Percentiles rank a stretch among this genome's conserved stretches.
phyloP scores from a whole-genome alignment of 106 monocot species.

The Dactylorhiza incarnata region DNA sequence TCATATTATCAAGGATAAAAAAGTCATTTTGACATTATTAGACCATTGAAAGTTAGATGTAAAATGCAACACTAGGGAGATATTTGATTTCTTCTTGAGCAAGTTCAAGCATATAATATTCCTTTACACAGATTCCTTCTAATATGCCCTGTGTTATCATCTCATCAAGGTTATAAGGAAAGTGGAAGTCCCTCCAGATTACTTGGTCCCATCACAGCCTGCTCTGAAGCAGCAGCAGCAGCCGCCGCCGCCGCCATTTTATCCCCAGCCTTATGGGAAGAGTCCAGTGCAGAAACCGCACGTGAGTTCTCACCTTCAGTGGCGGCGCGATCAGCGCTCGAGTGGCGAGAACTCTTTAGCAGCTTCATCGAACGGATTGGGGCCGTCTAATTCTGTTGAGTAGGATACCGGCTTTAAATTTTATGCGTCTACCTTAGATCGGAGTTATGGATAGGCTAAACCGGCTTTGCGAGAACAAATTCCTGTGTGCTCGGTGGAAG shows the following conservation, averaged over 20 bases:
- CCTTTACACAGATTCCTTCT: too few species aligned
- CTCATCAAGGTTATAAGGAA: conserved; percentile 43
- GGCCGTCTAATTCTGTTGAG: conserved; percentile 2
- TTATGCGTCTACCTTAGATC: too few species aligned
- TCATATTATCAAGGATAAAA: too few species aligned
- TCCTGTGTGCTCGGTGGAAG: too few species aligned
- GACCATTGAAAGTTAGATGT: too few species aligned
- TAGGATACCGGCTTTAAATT: neutral
- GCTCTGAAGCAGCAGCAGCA: conserved; percentile 14
- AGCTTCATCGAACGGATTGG: conserved; percentile 1
- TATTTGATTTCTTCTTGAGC: too few species aligned
- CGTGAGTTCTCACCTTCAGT: conserved; percentile 39
- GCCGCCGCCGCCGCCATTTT: conserved; percentile 15
- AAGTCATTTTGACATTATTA: too few species aligned
- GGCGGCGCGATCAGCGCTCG: conserved; percentile 36
- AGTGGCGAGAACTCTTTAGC: conserved; percentile 6
- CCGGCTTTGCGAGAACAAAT: too few species aligned
- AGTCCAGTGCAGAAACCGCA: conserved; percentile 8
- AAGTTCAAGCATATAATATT: too few species aligned
- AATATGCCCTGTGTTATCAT: neutral
- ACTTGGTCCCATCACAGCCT: conserved; percentile 24
- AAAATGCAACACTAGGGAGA: too few species aligned
- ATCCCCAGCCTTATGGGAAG: conserved; percentile 18
- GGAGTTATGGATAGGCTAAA: too few species aligned
- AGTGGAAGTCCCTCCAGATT: conserved; percentile 43